phyloP scores from a whole-genome alignment of 140 eudicot species.

The Anethum foeniculum region DNA sequence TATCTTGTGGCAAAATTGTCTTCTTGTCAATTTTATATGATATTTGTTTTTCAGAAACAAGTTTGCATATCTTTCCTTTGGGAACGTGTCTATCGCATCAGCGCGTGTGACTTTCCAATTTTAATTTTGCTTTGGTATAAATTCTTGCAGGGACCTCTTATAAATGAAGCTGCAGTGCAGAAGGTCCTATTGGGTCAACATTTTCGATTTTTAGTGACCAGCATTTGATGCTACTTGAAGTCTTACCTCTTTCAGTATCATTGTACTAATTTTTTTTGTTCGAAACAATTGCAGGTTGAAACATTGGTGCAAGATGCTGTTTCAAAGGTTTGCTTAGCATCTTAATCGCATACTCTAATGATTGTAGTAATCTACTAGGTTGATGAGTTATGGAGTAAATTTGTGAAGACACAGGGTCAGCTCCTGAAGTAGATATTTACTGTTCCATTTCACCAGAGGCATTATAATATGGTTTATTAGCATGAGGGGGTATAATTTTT shows the following conservation, averaged over 20 bases:
- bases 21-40: neutral
- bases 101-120: neutral
- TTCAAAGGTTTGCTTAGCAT: conserved; percentile 58
- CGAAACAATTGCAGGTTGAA: conserved; percentile 42
- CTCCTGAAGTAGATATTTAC: neutral
- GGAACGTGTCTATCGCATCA: neutral
- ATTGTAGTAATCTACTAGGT: neutral
- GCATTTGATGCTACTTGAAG: neutral
- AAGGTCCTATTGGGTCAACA: conserved; percentile 39
- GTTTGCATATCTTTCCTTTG: neutral
- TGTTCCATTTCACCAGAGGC: neutral
- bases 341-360: neutral
- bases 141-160: conserved; percentile 76
- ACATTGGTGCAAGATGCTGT: conserved; percentile 70
- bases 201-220: neutral
- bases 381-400: neutral
- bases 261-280: neutral
- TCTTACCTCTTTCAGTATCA: neutral
- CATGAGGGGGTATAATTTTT: neutral
- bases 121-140: neutral
- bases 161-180: conserved; percentile 78
- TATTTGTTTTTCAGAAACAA: neutral
- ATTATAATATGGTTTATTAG: neutral
- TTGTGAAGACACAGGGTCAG: neutral
- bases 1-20: neutral